Evolutionary conservation across 805 yeast species (phyloP).

Genomic region (Kodamaea jinghongensis): DNA sequence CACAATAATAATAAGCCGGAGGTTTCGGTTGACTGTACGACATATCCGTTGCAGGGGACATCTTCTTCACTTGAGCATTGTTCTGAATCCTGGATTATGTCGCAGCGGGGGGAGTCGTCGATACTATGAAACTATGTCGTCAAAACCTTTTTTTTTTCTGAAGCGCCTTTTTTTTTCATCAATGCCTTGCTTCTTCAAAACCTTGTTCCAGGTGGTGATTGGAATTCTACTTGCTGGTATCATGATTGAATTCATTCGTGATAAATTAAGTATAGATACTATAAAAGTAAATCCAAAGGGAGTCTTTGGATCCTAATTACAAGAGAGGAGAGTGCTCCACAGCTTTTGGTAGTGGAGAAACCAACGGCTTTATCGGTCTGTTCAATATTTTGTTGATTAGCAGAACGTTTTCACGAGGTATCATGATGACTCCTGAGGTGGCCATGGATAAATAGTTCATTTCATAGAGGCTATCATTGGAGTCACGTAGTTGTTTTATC

Average conservation of each 20-base stretch:
- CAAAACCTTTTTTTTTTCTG: too few species aligned
- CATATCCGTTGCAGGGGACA: too few species aligned
- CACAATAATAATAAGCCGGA: too few species aligned
- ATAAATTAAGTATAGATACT: not conserved
- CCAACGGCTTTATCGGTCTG: slow-evolving; percentile 3
- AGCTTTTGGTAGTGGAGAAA: not conserved
- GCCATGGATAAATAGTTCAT: slow-evolving; percentile 64
- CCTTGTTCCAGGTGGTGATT: slow-evolving; percentile 8
- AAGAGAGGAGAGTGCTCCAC: slow-evolving; percentile 4
- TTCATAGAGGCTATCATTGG: slow-evolving; percentile 31
- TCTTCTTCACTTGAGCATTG: too few species aligned
- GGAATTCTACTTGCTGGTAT: slow-evolving; percentile 1
- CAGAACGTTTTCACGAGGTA: slow-evolving; percentile 49
- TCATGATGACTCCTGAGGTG: slow-evolving; percentile 55
- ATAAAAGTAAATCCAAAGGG: not conserved
- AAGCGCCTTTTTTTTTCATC: too few species aligned
- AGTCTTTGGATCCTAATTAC: slow-evolving; percentile 1
- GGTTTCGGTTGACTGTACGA: too few species aligned
- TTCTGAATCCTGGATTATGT: too few species aligned
- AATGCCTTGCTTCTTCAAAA: slow-evolving; percentile 9
- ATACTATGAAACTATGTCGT: too few species aligned
- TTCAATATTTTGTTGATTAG: slow-evolving; percentile 24
- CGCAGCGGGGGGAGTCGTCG: too few species aligned
- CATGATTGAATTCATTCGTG: slow-evolving; percentile 3
- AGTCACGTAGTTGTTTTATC: slow-evolving; percentile 14